A percentile compares a stretch with the other conserved stretches of the same genome.
Evolutionary conservation across 2,329 filamentous ascomycete genomes (phyloP).

Genomic region (Lasiodiplodia sp.): DNA sequence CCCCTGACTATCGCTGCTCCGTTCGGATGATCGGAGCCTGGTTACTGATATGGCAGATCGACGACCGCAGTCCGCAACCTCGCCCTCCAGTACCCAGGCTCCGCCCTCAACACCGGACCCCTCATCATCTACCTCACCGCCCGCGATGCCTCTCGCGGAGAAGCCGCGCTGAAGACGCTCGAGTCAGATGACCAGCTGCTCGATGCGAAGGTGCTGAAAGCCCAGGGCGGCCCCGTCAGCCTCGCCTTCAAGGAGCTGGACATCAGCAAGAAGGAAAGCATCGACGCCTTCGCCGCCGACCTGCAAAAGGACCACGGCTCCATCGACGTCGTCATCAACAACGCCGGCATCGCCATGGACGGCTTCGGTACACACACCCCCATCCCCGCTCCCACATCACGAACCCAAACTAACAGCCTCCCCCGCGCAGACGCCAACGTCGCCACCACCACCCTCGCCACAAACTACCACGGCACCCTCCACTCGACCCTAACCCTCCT

Average conservation of each 20-base stretch:
- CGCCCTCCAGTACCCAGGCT: conserved; percentile 61
- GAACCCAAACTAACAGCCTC: conserved; percentile 35
- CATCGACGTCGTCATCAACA: conserved; percentile 52
- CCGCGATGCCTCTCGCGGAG: conserved; percentile 39
- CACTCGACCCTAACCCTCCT: conserved; percentile 55
- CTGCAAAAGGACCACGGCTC: conserved; percentile 39
- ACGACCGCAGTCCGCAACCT: conserved; percentile 56
- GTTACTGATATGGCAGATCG: conserved; percentile 5
- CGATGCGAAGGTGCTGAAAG: conserved; percentile 53
- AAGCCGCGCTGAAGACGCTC: conserved; percentile 39
- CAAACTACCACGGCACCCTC: conserved; percentile 62
- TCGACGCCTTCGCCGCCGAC: conserved; percentile 44
- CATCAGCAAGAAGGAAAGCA: conserved; percentile 51
- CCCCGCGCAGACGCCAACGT: conserved; percentile 48
- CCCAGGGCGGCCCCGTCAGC: conserved; percentile 38
- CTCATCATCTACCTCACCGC: conserved; percentile 44
- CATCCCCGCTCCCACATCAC: conserved; percentile 31
- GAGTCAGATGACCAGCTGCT: conserved; percentile 45
- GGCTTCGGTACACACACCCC: conserved; percentile 26
- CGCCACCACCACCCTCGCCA: conserved; percentile 57
- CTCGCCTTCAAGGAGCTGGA: conserved; percentile 53
- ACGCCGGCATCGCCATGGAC: conserved; percentile 56
- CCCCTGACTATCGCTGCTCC: neutral
- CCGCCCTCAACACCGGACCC: conserved; percentile 47
- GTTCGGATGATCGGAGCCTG: too few species aligned